These are phyloP conservation scores for Antrodiella citrinella DNA, from an alignment of 768 basidiomycete species.

Conservation along the genomic window DNA sequence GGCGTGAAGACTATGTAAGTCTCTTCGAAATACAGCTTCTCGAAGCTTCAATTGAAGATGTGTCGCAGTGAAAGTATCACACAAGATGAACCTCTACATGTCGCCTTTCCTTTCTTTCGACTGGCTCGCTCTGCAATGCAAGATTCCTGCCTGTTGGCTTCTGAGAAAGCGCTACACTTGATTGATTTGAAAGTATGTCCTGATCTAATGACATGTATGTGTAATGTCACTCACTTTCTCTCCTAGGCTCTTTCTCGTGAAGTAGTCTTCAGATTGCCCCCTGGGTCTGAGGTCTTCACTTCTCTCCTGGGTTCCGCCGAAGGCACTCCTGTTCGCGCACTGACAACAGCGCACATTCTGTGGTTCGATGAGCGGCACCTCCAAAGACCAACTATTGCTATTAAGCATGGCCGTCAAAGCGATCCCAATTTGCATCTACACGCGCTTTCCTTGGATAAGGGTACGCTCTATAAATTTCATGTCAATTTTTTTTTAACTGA, in stretches of 20 bases:
- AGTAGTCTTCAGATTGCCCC: slow-evolving; percentile 11
- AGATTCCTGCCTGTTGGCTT: slow-evolving; percentile 39
- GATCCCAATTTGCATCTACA: slow-evolving; percentile 48
- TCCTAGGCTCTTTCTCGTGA: too few relatives aligned
- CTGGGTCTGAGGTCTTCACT: slow-evolving; percentile 37
- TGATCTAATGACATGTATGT: too few relatives aligned
- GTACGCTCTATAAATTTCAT: slow-evolving; percentile 16
- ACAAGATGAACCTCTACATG: slow-evolving; percentile 13
- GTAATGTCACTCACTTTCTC: slow-evolving; percentile 7
- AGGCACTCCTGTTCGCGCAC: slow-evolving; percentile 42
- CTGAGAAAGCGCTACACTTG: slow-evolving; percentile 32
- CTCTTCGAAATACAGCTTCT: not conserved
- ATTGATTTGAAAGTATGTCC: slow-evolving; percentile 54
- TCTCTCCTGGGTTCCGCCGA: slow-evolving; percentile 38
- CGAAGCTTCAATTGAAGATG: not conserved
- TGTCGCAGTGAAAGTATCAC: not conserved
- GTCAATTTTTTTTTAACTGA: not conserved
- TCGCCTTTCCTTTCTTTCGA: slow-evolving; percentile 37
- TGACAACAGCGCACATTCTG: slow-evolving; percentile 52
- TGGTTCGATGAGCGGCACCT: slow-evolving; percentile 65
- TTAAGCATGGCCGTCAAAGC: slow-evolving; percentile 49
- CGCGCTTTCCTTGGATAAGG: slow-evolving; percentile 28
- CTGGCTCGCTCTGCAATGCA: slow-evolving; percentile 30
- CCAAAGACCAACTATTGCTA: slow-evolving; percentile 49
- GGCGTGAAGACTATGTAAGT: slow-evolving; percentile 36